phyloP scores from a whole-genome alignment of 192 early-diverging fungal species.

The Chytriomyces hyalinus region DNA sequence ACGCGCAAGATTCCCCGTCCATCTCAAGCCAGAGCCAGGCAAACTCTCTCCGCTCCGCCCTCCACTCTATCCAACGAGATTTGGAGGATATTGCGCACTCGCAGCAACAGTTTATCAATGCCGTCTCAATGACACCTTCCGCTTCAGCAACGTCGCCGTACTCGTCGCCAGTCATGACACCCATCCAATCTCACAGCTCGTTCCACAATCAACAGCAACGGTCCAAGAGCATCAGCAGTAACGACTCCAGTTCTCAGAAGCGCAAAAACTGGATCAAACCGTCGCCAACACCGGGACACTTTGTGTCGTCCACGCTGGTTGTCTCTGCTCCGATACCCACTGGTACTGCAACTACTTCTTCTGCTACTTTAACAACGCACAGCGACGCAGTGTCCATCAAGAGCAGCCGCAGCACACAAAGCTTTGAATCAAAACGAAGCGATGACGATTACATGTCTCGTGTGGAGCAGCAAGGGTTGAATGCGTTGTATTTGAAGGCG shows the following conservation, averaged over 20 bases:
- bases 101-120: conserved; percentile 2
- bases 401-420: neutral
- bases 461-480: neutral
- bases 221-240: too few relatives aligned
- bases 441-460: neutral
- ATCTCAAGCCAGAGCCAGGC: neutral
- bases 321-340: neutral
- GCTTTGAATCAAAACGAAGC: conserved; percentile 2
- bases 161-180: neutral
- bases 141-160: neutral
- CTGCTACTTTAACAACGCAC: neutral
- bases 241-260: too few relatives aligned
- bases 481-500: neutral
- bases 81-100: conserved; percentile 8
- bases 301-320: neutral
- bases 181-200: neutral
- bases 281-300: neutral
- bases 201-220: neutral
- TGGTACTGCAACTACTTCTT: neutral
- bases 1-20: too few relatives aligned
- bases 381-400: neutral
- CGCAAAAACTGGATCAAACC: neutral
- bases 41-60: neutral
- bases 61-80: conserved; percentile 1
- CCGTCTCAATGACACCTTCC: neutral